These are phyloP conservation scores for Penicillium vulpinum DNA, from an alignment of 2,329 filamentous ascomycete species.

Conservation along the genomic window DNA sequence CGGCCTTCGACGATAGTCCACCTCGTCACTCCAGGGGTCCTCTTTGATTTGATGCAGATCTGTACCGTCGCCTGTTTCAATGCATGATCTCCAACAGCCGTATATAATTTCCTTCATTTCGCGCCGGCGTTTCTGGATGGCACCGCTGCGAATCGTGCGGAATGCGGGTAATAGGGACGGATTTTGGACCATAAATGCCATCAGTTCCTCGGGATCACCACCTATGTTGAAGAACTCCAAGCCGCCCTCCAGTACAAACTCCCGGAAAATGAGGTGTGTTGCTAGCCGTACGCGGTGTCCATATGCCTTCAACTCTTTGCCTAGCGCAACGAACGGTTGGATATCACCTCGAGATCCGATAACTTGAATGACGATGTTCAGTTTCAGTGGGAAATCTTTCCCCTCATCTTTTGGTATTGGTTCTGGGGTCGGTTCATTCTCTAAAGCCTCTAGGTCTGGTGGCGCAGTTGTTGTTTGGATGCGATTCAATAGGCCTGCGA, in stretches of 20 bases:
- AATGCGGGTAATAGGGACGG: constrained; percentile 81
- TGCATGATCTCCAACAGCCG: constrained; percentile 84
- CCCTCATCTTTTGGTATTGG: constrained; percentile 2
- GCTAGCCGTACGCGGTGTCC: constrained; percentile 74
- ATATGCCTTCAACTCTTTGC: constrained; percentile 64
- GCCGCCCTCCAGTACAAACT: constrained; percentile 68
- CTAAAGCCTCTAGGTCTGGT: constrained; percentile 12
- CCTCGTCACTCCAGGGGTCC: constrained; percentile 34
- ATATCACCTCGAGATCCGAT: constrained; percentile 74
- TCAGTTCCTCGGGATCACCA: constrained; percentile 71
- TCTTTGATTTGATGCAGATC: constrained; percentile 56
- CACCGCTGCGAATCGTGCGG: constrained; percentile 72
- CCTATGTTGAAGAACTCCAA: constrained; percentile 76
- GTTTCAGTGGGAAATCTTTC: constrained; percentile 17
- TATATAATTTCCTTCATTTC: constrained; percentile 79
- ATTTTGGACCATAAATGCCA: constrained; percentile 91
- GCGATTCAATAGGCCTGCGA: constrained; percentile 21
- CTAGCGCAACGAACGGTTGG: constrained; percentile 72
- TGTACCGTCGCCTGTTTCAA: constrained; percentile 71
- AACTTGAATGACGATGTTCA: constrained; percentile 71
- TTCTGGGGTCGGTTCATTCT: background rate
- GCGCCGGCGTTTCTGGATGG: constrained; percentile 71
- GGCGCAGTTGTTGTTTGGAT: constrained; percentile 11
- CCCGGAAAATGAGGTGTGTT: constrained; percentile 68
- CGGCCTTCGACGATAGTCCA: constrained; percentile 53